Evolutionary conservation across 345 rosid species (phyloP), one percentile per base, ranked within the genome.

Genomic region (Syzygium aqueum): DNA sequence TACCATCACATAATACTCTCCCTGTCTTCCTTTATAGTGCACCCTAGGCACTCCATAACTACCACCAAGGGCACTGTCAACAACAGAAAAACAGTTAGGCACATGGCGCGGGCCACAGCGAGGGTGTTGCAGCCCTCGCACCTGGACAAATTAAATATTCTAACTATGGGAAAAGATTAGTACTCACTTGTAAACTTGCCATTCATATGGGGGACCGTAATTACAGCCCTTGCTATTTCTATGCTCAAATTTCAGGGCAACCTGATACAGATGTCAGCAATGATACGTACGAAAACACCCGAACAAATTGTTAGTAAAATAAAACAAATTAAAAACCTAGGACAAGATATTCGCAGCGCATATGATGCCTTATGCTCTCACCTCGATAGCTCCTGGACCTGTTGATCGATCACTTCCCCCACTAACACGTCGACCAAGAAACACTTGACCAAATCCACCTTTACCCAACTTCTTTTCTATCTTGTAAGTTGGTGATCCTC

Each of bases 391-490:
- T 51, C 94, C 96, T 84, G 98, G 88, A 88, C 98, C 99, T 56
- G 94, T 89, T 89, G 93, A 84, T 86, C 97, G 95, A 8, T 95
- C 95, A 89, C 84, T 94, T 89, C 96, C 95, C 84, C 94, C 94
- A 88, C 87, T 89, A 87, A 92, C 88, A 84, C 99, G 97, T 83
- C 99, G 95, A 63, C 99, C 99, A 85, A 98, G 96, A 91, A 96
- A 98, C 22, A 98, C 99, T 93, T 98, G 99, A 84, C 99, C 99
- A 90, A 98, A 98, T 85, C 99, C 99, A 92, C 99, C 99, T 87
- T 96, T 98, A 57, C 99, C 99, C 73, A 96, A 89, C 93, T 95
- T 98, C 73, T 94, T 94, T 88, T 95, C 99, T 54, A 98, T 91
- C 92, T 92, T 96, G 90, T 96, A 98, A 12, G 93, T 0, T 30